Evolutionary conservation across 2,329 filamentous ascomycete species (phyloP).

Genomic region (Mycocentrospora acerina): DNA sequence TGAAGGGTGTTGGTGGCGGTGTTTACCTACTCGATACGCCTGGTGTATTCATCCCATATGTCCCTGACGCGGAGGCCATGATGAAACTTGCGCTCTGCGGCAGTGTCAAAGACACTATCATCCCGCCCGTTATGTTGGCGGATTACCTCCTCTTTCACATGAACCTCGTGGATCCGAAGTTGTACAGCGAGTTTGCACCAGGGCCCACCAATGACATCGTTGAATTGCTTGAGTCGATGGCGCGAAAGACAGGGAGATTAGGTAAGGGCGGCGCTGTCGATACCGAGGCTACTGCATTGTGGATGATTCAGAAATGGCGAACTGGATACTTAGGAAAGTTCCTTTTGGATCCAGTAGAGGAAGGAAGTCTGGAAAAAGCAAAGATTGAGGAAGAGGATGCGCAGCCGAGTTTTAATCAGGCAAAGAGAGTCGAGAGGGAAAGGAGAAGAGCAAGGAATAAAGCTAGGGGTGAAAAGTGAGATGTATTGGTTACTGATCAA

Average conservation of each 20-base stretch:
- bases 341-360: conserved; percentile 73
- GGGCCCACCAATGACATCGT: conserved; percentile 82
- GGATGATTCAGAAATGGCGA: conserved; percentile 81
- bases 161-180: conserved; percentile 64
- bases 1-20: conserved; percentile 49
- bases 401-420: conserved; percentile 66
- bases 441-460: conserved; percentile 36
- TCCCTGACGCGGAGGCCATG: conserved; percentile 83
- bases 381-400: conserved; percentile 49
- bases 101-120: conserved; percentile 84
- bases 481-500: no score
- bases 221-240: conserved; percentile 70
- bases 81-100: conserved; percentile 91
- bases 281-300: conserved; percentile 71
- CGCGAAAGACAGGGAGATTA: conserved; percentile 73
- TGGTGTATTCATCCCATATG: conserved; percentile 92
- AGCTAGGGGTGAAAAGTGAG: conserved; percentile 21
- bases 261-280: conserved; percentile 71
- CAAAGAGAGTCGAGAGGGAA: conserved; percentile 66
- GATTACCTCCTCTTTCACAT: conserved; percentile 89
- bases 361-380: conserved; percentile 58
- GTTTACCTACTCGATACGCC: conserved; percentile 91
- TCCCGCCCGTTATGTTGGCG: conserved; percentile 74
- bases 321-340: conserved; percentile 74
- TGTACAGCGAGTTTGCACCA: conserved; percentile 68